Evolutionary conservation across 2,329 filamentous ascomycete species (phyloP).

Genomic region (Xenosphaeropsis pyriputrescens): DNA sequence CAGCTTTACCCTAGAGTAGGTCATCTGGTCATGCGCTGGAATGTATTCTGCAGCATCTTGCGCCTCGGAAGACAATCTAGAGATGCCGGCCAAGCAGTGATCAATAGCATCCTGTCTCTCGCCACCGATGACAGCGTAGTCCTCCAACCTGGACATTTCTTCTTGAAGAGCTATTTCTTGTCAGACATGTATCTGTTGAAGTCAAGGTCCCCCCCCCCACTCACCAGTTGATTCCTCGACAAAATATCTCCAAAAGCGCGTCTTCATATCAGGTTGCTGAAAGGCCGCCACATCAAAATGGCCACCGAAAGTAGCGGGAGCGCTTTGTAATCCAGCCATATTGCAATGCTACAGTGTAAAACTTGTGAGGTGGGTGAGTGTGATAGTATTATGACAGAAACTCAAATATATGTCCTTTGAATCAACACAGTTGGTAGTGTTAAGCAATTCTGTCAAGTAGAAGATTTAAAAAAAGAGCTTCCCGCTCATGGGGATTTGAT

Average conservation of each 20-base stretch:
- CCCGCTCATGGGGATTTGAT: too few species aligned
- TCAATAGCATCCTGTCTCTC: constrained; percentile 74
- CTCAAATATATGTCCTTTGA: too few species aligned
- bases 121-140: constrained; percentile 46
- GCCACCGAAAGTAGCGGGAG: too few species aligned
- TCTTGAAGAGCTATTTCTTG: constrained; percentile 51
- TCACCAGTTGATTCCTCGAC: constrained; percentile 59
- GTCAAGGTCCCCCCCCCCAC: constrained; percentile 11
- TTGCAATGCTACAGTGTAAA: too few species aligned
- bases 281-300: too few species aligned
- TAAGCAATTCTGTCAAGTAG: too few species aligned
- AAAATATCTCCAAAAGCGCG: constrained; percentile 77
- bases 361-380: too few species aligned
- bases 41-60: constrained; percentile 71
- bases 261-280: constrained; percentile 29
- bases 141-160: constrained; percentile 54
- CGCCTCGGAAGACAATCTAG: constrained; percentile 68
- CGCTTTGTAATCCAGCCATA: too few species aligned
- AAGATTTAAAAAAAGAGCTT: too few species aligned
- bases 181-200: not conserved
- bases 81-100: constrained; percentile 65
- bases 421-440: too few species aligned
- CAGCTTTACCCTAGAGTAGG: constrained; percentile 56
- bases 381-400: too few species aligned
- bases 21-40: constrained; percentile 78